These are phyloP conservation scores for Didymella sp. DNA, from an alignment of 2,329 filamentous ascomycete species.

Conservation along the genomic window DNA sequence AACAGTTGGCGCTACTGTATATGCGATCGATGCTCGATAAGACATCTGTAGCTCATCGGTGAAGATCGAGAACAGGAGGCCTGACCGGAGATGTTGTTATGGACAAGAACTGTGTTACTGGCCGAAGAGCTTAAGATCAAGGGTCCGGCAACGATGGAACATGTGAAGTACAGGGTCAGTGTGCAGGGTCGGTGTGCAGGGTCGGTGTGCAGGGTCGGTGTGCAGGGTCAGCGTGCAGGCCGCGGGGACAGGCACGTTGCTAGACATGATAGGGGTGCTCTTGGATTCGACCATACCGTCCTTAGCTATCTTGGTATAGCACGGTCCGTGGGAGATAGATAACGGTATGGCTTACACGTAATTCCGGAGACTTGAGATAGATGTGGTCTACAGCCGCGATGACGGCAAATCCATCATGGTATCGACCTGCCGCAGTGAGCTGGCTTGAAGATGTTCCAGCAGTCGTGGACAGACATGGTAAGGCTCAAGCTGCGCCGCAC, in stretches of 20 bases:
- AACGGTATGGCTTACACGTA: slow-evolving; percentile 29
- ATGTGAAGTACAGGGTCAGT: slow-evolving; percentile 4
- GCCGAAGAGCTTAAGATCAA: not conserved
- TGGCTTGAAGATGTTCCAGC: not conserved
- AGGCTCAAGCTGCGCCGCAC: slow-evolving; percentile 2
- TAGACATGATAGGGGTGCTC: slow-evolving; percentile 8
- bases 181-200: not conserved
- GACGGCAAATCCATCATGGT: not conserved
- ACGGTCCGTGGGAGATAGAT: slow-evolving; percentile 21
- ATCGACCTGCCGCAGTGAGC: slow-evolving; percentile 8
- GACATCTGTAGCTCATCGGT: not conserved
- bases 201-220: too few relatives aligned
- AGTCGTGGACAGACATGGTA: not conserved
- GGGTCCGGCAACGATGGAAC: not conserved
- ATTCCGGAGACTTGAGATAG: slow-evolving; percentile 20
- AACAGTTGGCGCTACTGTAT: not conserved
- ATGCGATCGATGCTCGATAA: slow-evolving; percentile 8
- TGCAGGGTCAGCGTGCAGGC: not conserved
- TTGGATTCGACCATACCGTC: slow-evolving; percentile 8
- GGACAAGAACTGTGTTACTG: not conserved
- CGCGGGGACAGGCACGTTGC: slow-evolving; percentile 10
- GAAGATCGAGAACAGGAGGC: not conserved
- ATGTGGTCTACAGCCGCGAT: slow-evolving; percentile 3
- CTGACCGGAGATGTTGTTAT: slow-evolving; percentile 2
- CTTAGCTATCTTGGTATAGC: slow-evolving; percentile 10